Percentiles rank a stretch among this genome's conserved stretches.
Evolutionary conservation across 1,284 basidiomycete species (phyloP).

Genomic region (Cystobasidium sp.): DNA sequence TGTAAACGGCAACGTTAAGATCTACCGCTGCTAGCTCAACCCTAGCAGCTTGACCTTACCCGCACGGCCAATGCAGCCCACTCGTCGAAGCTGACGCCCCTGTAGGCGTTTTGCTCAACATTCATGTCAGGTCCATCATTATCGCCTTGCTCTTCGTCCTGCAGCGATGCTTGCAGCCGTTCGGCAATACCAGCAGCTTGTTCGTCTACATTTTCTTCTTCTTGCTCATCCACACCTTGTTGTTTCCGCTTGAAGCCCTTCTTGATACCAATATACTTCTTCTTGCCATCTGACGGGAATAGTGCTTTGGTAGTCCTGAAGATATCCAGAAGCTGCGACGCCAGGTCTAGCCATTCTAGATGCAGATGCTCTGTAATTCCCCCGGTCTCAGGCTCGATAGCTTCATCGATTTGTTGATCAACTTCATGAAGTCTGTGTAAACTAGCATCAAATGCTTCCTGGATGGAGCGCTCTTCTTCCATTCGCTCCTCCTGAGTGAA

Average conservation of each 20-base stretch:
- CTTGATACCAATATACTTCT: conserved; percentile 52
- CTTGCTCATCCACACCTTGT: conserved; percentile 49
- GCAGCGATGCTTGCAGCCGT: conserved; percentile 72
- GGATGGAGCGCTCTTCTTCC: conserved; percentile 48
- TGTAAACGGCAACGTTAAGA: conserved; percentile 55
- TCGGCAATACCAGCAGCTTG: conserved; percentile 75
- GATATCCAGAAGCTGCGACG: conserved; percentile 78
- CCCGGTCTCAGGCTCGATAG: background rate
- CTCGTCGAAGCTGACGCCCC: conserved; percentile 79
- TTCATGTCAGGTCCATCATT: conserved; percentile 56
- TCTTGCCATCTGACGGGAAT: conserved; percentile 70
- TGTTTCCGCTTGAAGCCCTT: conserved; percentile 46
- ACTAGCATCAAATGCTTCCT: conserved; percentile 56
- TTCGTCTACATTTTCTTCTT: conserved; percentile 60
- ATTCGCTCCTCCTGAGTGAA: conserved; percentile 34
- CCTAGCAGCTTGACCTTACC: conserved; percentile 60
- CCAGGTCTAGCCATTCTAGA: conserved; percentile 74
- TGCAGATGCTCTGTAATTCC: conserved; percentile 58
- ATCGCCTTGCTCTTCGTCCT: conserved; percentile 56
- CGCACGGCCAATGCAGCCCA: conserved; percentile 86
- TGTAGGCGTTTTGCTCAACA: conserved; percentile 66
- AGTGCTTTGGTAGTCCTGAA: conserved; percentile 83
- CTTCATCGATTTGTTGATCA: conserved; percentile 54
- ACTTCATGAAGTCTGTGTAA: conserved; percentile 58
- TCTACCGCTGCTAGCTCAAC: conserved; percentile 7